Conservation (phyloP, 2,329 filamentous ascomycete genomes). For the Phyllosticta citrichinensis region DNA sequence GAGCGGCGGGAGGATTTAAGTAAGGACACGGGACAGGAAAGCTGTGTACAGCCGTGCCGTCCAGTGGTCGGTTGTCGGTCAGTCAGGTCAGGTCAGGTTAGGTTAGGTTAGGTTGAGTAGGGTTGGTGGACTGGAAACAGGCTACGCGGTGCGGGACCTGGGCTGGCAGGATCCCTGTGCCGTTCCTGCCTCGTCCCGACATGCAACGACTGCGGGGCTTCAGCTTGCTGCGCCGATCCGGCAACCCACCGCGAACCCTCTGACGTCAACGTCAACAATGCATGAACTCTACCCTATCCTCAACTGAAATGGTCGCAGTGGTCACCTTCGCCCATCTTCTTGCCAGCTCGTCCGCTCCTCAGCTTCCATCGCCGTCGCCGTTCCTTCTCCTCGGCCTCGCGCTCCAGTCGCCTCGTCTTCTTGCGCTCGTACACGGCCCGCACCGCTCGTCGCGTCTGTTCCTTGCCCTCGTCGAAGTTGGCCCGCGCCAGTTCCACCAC, state of each 20-base stretch:
- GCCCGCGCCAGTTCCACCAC: conserved; percentile 73
- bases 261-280: neutral
- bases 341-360: conserved; percentile 41
- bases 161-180: neutral
- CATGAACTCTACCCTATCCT: conserved; percentile 11
- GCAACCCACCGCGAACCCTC: neutral
- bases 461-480: conserved; percentile 76
- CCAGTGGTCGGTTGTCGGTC: no score
- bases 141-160: neutral
- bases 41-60: neutral
- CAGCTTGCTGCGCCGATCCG: neutral
- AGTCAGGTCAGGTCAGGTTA: no score
- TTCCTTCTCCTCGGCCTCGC: conserved; percentile 33
- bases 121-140: neutral
- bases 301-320: conserved; percentile 56
- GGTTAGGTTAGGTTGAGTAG: no score
- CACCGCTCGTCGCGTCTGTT: conserved; percentile 68
- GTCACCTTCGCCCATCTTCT: conserved; percentile 45
- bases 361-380: conserved; percentile 27
- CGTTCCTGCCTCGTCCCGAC: neutral
- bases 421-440: conserved; percentile 89
- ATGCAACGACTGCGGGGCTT: neutral
- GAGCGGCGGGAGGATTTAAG: neutral
- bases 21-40: neutral
- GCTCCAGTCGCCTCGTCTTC: conserved; percentile 54